Percentiles rank a stretch among this genome's conserved stretches.
Conservation (phyloP, 306 rosid species). For the Fragaria nilgerrensis region DNA sequence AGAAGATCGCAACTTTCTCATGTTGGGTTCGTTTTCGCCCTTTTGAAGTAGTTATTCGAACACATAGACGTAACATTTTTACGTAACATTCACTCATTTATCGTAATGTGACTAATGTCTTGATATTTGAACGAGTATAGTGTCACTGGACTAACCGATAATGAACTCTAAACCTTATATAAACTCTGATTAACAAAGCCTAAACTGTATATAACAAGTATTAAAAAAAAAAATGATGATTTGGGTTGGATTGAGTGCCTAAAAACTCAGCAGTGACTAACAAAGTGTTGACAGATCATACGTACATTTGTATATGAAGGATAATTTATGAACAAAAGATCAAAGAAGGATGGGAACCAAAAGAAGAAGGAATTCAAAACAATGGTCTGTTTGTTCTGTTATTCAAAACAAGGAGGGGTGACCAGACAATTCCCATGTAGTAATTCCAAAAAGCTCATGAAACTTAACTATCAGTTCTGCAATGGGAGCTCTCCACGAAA, state of each 20-base stretch:
- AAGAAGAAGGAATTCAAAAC: background rate
- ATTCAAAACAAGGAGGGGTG: slow-evolving; percentile 10
- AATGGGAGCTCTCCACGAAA: background rate
- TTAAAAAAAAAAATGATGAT: background rate
- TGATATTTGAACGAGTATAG: too few species aligned
- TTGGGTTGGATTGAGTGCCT: background rate
- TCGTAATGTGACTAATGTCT: background rate
- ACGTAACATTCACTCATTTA: background rate
- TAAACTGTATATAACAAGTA: background rate
- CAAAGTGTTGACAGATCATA: background rate
- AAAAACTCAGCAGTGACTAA: background rate
- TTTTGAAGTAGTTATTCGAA: background rate
- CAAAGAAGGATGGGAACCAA: background rate
- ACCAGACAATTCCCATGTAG: background rate
- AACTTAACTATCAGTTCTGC: slow-evolving; percentile 18
- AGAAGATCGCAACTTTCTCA: background rate
- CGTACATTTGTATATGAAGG: background rate
- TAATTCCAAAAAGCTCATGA: slow-evolving; percentile 9
- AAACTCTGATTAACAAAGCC: background rate
- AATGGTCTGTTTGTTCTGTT: background rate
- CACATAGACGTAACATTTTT: background rate
- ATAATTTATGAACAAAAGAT: background rate
- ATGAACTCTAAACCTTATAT: background rate
- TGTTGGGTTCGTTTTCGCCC: background rate
- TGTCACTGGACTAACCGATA: background rate